phyloP scores from a whole-genome alignment of 495 filamentous ascomycete genomes.

The Penicillium argentinense region DNA sequence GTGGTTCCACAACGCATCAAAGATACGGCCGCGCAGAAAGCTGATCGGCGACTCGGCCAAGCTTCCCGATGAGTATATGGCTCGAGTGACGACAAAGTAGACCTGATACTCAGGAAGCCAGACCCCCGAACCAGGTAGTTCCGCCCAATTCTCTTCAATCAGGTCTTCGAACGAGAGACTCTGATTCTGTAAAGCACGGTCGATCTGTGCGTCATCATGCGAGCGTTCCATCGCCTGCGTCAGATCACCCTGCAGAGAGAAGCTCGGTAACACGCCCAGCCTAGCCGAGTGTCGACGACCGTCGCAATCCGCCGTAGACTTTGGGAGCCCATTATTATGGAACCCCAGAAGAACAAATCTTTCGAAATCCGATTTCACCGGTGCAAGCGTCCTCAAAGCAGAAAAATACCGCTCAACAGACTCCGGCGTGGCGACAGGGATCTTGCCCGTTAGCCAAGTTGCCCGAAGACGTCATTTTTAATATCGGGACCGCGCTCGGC shows the following conservation, averaged over 20 bases:
- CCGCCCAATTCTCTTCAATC: background rate
- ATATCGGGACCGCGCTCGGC: constrained; percentile 3
- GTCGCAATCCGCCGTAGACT: background rate
- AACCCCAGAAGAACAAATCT: background rate
- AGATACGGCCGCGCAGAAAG: constrained; percentile 3
- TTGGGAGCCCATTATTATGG: background rate
- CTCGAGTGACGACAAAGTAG: background rate
- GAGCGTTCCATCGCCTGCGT: background rate
- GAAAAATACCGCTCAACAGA: constrained; percentile 1
- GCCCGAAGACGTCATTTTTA: constrained; percentile 22
- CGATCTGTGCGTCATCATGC: background rate
- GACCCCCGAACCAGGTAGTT: constrained; percentile 4
- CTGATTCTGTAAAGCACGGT: background rate
- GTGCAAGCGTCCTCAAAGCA: background rate
- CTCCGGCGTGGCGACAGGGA: constrained; percentile 2
- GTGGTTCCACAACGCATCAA: constrained; percentile 3
- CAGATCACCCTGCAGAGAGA: constrained; percentile 2
- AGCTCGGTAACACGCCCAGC: constrained; percentile 1
- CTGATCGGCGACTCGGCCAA: constrained; percentile 1
- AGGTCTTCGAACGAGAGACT: background rate
- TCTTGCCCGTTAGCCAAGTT: constrained; percentile 2
- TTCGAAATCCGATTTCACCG: background rate
- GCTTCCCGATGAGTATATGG: constrained; percentile 4
- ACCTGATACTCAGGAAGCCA: constrained; percentile 3
- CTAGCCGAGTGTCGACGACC: background rate